These are phyloP conservation scores for Penicillium aurantiogriseum DNA, from an alignment of 2,329 filamentous ascomycete genomes.

Conservation along the genomic window DNA sequence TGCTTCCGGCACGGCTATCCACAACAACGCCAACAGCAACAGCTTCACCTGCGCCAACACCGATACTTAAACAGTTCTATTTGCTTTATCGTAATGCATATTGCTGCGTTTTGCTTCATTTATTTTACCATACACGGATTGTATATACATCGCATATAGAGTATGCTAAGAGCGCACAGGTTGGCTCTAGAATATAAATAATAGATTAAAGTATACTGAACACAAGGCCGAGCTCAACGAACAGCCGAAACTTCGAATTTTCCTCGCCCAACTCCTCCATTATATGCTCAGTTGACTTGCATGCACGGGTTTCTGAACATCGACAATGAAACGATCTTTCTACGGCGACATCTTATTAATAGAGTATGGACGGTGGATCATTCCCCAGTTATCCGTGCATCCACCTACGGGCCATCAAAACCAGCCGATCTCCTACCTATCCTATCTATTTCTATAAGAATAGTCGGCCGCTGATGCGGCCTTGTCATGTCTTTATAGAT, in stretches of 20 bases:
- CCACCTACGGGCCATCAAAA: too few relatives aligned
- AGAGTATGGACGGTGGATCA: too few relatives aligned
- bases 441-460: too few relatives aligned
- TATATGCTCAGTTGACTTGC: too few relatives aligned
- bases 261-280: not conserved
- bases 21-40: slow-evolving; percentile 27
- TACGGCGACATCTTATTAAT: too few relatives aligned
- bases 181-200: slow-evolving; percentile 9
- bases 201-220: not conserved
- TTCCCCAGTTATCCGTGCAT: too few relatives aligned
- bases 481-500: too few relatives aligned
- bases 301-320: too few relatives aligned
- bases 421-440: too few relatives aligned
- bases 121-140: not conserved
- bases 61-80: slow-evolving; percentile 12
- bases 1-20: slow-evolving; percentile 26
- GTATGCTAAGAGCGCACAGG: slow-evolving; percentile 6
- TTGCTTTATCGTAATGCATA: not conserved
- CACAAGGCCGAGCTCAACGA: too few relatives aligned
- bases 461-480: too few relatives aligned
- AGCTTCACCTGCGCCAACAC: slow-evolving; percentile 43
- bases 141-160: slow-evolving; percentile 12
- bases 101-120: not conserved
- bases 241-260: not conserved
- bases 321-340: too few relatives aligned